phyloP scores from a whole-genome alignment of 352 stramenopile genomes.

The Phytophthora hybrid region DNA sequence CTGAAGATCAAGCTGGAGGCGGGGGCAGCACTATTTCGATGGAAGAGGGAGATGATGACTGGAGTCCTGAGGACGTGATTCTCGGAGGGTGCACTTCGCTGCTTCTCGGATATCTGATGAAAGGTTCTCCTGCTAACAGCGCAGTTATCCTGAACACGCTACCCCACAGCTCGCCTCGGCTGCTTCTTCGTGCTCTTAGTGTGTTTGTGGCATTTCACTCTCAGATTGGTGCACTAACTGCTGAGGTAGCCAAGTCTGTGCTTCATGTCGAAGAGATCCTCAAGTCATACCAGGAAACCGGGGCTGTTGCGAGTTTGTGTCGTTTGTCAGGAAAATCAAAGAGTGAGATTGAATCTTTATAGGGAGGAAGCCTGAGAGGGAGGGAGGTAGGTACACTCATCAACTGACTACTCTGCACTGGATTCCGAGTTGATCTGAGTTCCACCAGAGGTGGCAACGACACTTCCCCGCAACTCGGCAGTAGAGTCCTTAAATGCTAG shows the following conservation, averaged over 20 bases:
- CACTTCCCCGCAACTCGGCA: too few species aligned
- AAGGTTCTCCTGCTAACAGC: constrained; percentile 48
- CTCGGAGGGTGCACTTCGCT: constrained; percentile 73
- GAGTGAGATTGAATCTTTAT: too few species aligned
- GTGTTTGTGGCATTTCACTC: constrained; percentile 81
- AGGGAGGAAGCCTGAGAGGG: too few species aligned
- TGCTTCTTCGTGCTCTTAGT: constrained; percentile 63
- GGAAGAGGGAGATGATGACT: constrained; percentile 41
- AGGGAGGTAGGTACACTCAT: too few species aligned
- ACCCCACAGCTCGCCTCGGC: constrained; percentile 51
- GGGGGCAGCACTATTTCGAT: constrained; percentile 16
- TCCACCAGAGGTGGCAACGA: too few species aligned
- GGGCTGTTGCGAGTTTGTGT: not conserved
- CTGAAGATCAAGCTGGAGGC: constrained; percentile 22
- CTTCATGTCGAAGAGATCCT: constrained; percentile 75
- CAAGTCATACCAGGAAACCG: constrained; percentile 38
- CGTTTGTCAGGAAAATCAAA: too few species aligned
- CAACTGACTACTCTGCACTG: too few species aligned
- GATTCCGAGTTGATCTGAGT: too few species aligned
- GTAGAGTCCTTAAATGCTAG: too few species aligned
- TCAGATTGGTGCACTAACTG: constrained; percentile 77
- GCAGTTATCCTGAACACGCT: constrained; percentile 47
- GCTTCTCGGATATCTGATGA: constrained; percentile 80
- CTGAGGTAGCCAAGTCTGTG: constrained; percentile 70
- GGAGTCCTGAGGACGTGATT: constrained; percentile 79